phyloP scores from a whole-genome alignment of 2,329 filamentous ascomycete species.

The Cadophora malorum region DNA sequence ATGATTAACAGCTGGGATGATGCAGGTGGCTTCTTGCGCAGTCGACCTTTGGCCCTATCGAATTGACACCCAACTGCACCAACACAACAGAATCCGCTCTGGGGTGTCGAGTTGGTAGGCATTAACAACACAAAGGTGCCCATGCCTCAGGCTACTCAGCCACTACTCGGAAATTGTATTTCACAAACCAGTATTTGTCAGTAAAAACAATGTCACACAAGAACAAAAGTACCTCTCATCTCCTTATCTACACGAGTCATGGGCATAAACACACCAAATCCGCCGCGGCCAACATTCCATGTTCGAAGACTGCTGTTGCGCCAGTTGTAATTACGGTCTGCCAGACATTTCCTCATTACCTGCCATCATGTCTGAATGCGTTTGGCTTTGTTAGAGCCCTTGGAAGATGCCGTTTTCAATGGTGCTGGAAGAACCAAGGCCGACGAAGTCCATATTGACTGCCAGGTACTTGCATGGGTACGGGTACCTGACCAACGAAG shows the following conservation, averaged over 20 bases:
- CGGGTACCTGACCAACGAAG: constrained; percentile 63
- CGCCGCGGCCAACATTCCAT: background rate
- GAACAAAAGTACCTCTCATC: background rate
- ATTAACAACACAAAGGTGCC: background rate
- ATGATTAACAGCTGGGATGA: background rate
- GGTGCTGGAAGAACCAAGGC: constrained; percentile 43
- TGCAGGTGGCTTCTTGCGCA: constrained; percentile 1
- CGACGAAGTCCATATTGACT: constrained; percentile 44
- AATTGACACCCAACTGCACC: background rate
- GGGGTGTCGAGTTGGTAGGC: background rate
- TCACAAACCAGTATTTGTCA: background rate
- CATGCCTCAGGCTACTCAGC: background rate
- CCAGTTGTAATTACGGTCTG: background rate
- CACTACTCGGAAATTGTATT: background rate
- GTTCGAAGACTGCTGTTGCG: background rate
- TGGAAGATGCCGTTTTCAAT: background rate
- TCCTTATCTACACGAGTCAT: constrained; percentile 18
- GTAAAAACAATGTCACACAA: background rate
- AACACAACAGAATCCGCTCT: background rate
- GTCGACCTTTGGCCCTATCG: background rate
- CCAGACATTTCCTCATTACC: background rate
- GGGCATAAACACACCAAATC: background rate
- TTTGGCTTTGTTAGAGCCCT: background rate
- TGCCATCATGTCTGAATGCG: background rate
- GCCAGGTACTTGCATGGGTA: constrained; percentile 69